Conservation (phyloP, 345 rosid genomes). For the Citrus trifoliata region DNA sequence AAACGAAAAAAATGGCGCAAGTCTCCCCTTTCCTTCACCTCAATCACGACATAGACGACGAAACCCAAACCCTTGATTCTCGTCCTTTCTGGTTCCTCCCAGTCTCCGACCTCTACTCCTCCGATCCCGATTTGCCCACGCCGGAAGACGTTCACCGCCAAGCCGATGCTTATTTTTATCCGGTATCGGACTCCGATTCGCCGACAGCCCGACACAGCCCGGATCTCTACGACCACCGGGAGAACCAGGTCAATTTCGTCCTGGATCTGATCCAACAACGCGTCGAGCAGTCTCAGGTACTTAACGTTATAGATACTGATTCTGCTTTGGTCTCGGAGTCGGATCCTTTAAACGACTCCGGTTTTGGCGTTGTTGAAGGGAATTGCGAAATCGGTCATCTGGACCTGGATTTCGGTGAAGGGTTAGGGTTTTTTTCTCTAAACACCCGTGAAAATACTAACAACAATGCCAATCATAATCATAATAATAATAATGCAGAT, state of each 20-base stretch:
- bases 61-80: slow-evolving; percentile 27
- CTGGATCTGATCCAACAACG: slow-evolving; percentile 93
- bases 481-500: background rate
- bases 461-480: slow-evolving; percentile 5
- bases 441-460: slow-evolving; percentile 20
- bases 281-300: slow-evolving; percentile 74
- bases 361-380: slow-evolving; percentile 44
- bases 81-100: slow-evolving; percentile 34
- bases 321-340: slow-evolving; percentile 24
- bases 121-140: slow-evolving; percentile 28
- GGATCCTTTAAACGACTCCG: slow-evolving; percentile 36
- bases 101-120: slow-evolving; percentile 25
- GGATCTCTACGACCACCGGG: slow-evolving; percentile 49
- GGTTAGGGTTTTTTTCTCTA: slow-evolving; percentile 43
- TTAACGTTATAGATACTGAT: slow-evolving; percentile 1
- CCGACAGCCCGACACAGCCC: slow-evolving; percentile 20
- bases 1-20: slow-evolving; percentile 15
- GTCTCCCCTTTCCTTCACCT: slow-evolving; percentile 28
- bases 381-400: slow-evolving; percentile 27
- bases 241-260: slow-evolving; percentile 69
- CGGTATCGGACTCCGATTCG: slow-evolving; percentile 32
- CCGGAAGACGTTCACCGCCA: slow-evolving; percentile 6
- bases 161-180: slow-evolving; percentile 2
- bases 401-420: slow-evolving; percentile 47
- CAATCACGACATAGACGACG: slow-evolving; percentile 18